Conservation (phyloP, 2,329 filamentous ascomycete genomes). For the Colletotrichum zoysiae region DNA sequence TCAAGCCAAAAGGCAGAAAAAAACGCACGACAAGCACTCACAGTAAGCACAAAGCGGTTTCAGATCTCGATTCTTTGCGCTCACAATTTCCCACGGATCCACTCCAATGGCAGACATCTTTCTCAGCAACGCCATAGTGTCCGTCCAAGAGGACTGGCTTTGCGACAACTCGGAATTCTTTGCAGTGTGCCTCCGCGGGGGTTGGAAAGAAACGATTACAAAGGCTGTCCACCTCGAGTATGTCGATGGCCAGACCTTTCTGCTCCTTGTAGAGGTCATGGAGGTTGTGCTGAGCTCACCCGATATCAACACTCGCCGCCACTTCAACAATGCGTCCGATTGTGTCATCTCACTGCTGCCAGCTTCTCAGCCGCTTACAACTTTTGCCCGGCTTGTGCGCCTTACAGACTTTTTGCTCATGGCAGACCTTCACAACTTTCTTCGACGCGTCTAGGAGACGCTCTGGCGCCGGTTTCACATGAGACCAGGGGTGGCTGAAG, state of each 20-base stretch:
- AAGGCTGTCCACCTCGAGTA: background rate
- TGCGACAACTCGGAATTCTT: background rate
- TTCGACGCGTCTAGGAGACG: background rate
- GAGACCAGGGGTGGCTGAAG: background rate
- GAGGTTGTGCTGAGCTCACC: background rate
- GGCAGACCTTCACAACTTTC: background rate
- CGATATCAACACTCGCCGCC: background rate
- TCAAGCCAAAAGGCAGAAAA: background rate
- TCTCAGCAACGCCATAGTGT: background rate
- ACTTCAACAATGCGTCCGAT: background rate
- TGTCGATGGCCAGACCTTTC: background rate
- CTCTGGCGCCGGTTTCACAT: conserved; percentile 2
- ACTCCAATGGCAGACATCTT: background rate
- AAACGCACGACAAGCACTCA: background rate
- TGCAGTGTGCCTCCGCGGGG: background rate
- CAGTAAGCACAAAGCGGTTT: background rate
- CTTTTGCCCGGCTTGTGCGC: background rate
- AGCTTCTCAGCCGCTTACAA: background rate
- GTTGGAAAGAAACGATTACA: background rate
- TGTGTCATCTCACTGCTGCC: background rate
- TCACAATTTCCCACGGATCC: background rate
- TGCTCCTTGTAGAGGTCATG: background rate
- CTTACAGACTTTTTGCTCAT: background rate
- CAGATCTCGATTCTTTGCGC: background rate
- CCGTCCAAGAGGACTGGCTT: background rate